Base-by-base conservation (phyloP, 495 filamentous ascomycete species). In the Cryomyces minteri region DNA sequence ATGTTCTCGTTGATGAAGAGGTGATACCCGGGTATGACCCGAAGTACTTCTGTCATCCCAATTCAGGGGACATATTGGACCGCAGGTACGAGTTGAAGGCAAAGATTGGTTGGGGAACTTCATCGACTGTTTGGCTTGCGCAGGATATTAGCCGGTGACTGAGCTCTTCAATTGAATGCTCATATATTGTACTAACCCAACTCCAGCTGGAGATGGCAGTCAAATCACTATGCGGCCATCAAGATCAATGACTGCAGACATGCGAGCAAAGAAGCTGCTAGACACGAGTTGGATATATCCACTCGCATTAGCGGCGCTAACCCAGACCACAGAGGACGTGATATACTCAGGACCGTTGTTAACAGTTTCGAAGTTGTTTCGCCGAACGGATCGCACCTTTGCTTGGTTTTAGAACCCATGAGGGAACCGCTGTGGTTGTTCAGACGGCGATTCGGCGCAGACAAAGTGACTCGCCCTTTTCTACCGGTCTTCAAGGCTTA, bases 111-210 rank as follows among this genome's bases (percentile, higher is more conserved):
- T 70, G 55, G 53, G 68, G 67, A 2, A 51, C 55, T 5, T 52
- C 41, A 32, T 71, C 67, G 6, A 71, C 67, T 1, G 59, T 66
- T 11, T 73, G 70, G 70, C 60, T 76, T 29, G 66, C 63, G 43
- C 62, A 62, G 31, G 70, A 74, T 62, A 58, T 75, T 42, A 53
- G 59, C 65, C 65, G 18, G 59, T 51, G 64, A 57, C 12, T 46
- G 32, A n/a, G 11, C 41, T 32, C 28, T 28, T 1, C 28, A 47
- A 34, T 28, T 41, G 25, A 14, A 31, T 30, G 9, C 30, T 32
- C 29, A 50, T 33, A 47, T 41, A 3, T 45, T n/a, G 9, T n/a
- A 18, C 25, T 9, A 31, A 40, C 47, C 45, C 12, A 44, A 33
- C 5, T 40, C 12, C 42, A 10, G 43, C 33, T 36, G 69, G 66